A percentile compares a stretch with the other conserved stretches of the same genome.
Evolutionary conservation across 2,329 filamentous ascomycete species (phyloP).

Genomic region (Trichoderma breve): DNA sequence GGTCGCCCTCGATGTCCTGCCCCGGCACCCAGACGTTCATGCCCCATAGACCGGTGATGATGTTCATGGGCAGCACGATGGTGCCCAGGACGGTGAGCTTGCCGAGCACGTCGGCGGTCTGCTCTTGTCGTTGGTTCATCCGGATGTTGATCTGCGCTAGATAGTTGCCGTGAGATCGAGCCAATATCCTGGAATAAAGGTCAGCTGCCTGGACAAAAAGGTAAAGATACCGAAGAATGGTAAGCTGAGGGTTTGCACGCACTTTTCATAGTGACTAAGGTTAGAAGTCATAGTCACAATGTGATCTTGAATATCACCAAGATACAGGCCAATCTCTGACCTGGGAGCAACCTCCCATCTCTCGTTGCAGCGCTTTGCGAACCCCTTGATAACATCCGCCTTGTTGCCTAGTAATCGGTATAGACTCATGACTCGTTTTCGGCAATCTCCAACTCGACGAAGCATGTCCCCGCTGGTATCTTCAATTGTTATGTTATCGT

Average conservation of each 20-base stretch:
- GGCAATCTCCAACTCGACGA: conserved; percentile 84
- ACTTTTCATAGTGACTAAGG: conserved; percentile 94
- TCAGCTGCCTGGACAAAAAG: not conserved
- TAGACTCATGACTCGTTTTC: conserved; percentile 95
- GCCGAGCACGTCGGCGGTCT: conserved; percentile 90
- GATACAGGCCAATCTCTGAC: conserved; percentile 93
- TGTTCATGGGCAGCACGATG: conserved; percentile 97
- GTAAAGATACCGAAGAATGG: not conserved
- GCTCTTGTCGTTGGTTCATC: conserved; percentile 96
- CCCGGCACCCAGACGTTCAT: conserved; percentile 98
- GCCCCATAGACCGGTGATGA: conserved; percentile 96
- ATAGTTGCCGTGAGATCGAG: conserved; percentile 91
- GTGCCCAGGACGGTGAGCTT: conserved; percentile 95
- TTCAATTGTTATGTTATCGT: conserved; percentile 42
- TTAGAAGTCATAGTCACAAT: conserved; percentile 99
- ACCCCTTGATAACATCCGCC: conserved; percentile 98
- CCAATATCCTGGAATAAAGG: conserved; percentile 64
- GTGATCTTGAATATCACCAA: conserved; percentile 98
- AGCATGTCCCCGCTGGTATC: conserved; percentile 76
- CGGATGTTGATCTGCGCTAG: conserved; percentile 99
- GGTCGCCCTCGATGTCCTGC: conserved; percentile 73
- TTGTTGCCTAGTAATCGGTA: conserved; percentile 94
- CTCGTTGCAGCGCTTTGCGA: conserved; percentile 97
- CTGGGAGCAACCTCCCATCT: conserved; percentile 94
- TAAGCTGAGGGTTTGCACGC: conserved; percentile 32